These are phyloP conservation scores for Trypanosoma vivax DNA, from an alignment of 208 protist genomes.

Conservation along the genomic window DNA sequence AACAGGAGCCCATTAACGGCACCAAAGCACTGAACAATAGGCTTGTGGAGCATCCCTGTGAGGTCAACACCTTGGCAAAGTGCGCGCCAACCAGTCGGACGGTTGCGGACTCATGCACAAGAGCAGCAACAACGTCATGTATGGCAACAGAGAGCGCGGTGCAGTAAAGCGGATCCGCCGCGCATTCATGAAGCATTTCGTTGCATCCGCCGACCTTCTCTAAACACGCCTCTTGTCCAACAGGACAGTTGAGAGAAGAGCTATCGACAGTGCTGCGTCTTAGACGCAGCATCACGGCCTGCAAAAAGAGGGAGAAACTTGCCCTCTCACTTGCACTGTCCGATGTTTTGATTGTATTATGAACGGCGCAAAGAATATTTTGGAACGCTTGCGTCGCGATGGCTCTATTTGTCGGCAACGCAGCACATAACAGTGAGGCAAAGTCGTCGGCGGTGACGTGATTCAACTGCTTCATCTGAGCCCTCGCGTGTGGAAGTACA, in stretches of 20 bases:
- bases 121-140: slow-evolving; percentile 22
- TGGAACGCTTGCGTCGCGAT: slow-evolving; percentile 16
- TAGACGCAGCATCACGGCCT: slow-evolving; percentile 17
- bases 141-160: slow-evolving; percentile 10
- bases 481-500: slow-evolving; percentile 17
- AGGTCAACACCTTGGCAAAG: slow-evolving; percentile 22
- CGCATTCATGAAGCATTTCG: background rate
- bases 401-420: slow-evolving; percentile 18
- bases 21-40: slow-evolving; percentile 18
- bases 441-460: slow-evolving; percentile 19
- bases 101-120: slow-evolving; percentile 21
- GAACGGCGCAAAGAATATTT: slow-evolving; percentile 21
- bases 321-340: background rate
- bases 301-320: slow-evolving; percentile 26
- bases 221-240: background rate
- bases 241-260: background rate
- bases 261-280: background rate
- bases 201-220: background rate
- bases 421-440: slow-evolving; percentile 26
- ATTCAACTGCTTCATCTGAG: slow-evolving; percentile 3
- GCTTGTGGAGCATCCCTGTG: slow-evolving; percentile 8
- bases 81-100: slow-evolving; percentile 30
- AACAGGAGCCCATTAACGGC: slow-evolving; percentile 22
- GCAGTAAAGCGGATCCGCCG: slow-evolving; percentile 6
- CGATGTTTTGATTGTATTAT: slow-evolving; percentile 17